phyloP scores from a whole-genome alignment of 2,329 filamentous ascomycete species.

The Acrodontium crateriforme region DNA sequence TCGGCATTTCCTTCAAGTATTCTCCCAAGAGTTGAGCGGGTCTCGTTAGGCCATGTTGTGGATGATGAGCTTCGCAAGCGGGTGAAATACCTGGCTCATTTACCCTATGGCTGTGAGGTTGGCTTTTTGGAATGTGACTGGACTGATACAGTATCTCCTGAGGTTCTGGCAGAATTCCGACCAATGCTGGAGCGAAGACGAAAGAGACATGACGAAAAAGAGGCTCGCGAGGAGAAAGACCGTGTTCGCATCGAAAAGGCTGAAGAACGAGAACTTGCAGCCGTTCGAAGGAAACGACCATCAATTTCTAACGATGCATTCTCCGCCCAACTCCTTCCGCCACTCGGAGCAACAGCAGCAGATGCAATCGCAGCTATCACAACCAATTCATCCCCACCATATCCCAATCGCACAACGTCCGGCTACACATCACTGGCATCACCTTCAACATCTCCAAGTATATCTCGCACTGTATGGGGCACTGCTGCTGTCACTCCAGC shows the following conservation, averaged over 20 bases:
- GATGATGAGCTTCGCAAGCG: slow-evolving; percentile 74
- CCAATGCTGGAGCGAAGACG: slow-evolving; percentile 62
- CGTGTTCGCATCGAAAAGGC: slow-evolving; percentile 67
- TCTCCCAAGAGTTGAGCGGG: slow-evolving; percentile 73
- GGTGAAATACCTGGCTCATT: slow-evolving; percentile 73
- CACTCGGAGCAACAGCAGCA: slow-evolving; percentile 1
- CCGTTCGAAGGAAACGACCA: slow-evolving; percentile 48
- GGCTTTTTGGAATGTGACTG: slow-evolving; percentile 89
- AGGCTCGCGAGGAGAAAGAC: slow-evolving; percentile 73
- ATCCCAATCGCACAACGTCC: slow-evolving; percentile 42
- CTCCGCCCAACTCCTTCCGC: slow-evolving; percentile 15
- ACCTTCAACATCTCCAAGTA: slow-evolving; percentile 68
- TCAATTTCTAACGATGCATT: slow-evolving; percentile 34
- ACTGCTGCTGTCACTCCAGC: slow-evolving; percentile 51
- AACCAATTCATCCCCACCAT: slow-evolving; percentile 33
- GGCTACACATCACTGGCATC: slow-evolving; percentile 58
- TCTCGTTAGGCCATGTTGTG: slow-evolving; percentile 75
- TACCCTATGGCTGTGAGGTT: slow-evolving; percentile 82
- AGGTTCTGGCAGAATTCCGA: slow-evolving; percentile 62
- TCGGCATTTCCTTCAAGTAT: slow-evolving; percentile 72
- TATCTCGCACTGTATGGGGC: slow-evolving; percentile 80
- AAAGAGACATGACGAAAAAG: slow-evolving; percentile 69
- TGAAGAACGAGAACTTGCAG: slow-evolving; percentile 56
- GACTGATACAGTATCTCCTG: slow-evolving; percentile 71
- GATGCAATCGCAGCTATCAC: slow-evolving; percentile 21